These are phyloP conservation scores for Scalesia atractyloides DNA, from an alignment of 129 eudicot species.

Conservation along the genomic window DNA sequence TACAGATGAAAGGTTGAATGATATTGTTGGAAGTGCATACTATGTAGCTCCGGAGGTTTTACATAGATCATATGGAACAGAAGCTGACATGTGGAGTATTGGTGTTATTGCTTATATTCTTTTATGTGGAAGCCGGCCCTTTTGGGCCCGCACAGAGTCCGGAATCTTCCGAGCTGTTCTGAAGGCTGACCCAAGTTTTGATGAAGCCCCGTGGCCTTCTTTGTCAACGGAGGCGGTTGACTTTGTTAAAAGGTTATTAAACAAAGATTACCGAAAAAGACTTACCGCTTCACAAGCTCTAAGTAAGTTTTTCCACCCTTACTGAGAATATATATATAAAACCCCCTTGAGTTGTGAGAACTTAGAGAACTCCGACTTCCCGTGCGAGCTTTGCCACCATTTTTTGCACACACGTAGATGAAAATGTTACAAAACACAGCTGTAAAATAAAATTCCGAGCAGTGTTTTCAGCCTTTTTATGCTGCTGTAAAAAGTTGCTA, in stretches of 20 bases:
- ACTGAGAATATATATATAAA: neutral
- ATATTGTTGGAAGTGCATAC: constrained; percentile 99
- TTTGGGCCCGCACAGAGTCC: constrained; percentile 98
- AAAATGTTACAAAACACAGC: too few species aligned
- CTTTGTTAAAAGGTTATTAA: constrained; percentile 88
- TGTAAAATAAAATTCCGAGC: too few species aligned
- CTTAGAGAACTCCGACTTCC: too few species aligned
- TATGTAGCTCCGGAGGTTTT: constrained; percentile 99
- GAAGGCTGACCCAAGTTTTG: constrained; percentile 89
- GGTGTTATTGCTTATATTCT: constrained; percentile 99
- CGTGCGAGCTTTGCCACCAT: too few species aligned
- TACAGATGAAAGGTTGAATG: constrained; percentile 95
- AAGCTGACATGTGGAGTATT: constrained; percentile 99
- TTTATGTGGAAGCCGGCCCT: constrained; percentile 96
- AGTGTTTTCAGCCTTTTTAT: too few species aligned
- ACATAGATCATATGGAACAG: constrained; percentile 96
- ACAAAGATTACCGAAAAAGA: constrained; percentile 95
- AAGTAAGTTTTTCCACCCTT: constrained; percentile 48
- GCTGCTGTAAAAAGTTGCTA: neutral
- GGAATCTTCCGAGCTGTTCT: constrained; percentile 96
- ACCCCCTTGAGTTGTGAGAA: too few species aligned
- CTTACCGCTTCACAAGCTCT: constrained; percentile 98
- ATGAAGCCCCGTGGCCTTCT: constrained; percentile 96
- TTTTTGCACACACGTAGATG: too few species aligned
- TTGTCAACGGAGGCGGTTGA: constrained; percentile 89